Evolutionary conservation across 129 eudicot species (phyloP).

Genomic region (Glebionis coronaria): DNA sequence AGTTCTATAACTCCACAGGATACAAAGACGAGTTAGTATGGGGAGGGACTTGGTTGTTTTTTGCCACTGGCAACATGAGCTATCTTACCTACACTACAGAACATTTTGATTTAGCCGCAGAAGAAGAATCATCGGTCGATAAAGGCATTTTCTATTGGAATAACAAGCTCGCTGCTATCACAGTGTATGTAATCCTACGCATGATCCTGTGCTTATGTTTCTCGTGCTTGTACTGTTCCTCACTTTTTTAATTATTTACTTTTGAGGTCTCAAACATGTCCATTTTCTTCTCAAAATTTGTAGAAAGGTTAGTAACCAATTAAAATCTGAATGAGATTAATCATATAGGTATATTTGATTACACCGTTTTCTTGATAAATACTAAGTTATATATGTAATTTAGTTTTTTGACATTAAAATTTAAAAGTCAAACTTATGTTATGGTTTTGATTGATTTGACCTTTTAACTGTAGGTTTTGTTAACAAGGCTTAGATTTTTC

Average conservation of each 20-base stretch:
- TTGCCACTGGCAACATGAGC: conserved; percentile 54
- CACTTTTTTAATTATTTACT: too few species aligned
- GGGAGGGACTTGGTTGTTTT: conserved; percentile 67
- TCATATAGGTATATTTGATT: too few species aligned
- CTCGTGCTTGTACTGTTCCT: too few species aligned
- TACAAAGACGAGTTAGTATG: conserved; percentile 61
- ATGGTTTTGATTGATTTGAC: background rate
- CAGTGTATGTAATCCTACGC: conserved; percentile 30
- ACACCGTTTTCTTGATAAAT: too few species aligned
- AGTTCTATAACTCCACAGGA: conserved; percentile 58
- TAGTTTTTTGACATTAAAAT: too few species aligned
- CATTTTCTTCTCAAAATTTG: too few species aligned
- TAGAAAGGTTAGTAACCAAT: too few species aligned
- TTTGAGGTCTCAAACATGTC: too few species aligned
- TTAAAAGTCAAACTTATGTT: too few species aligned
- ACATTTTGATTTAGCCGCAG: conserved; percentile 37
- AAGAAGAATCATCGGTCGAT: conserved; percentile 43
- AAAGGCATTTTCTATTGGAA: conserved; percentile 58
- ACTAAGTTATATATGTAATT: too few species aligned
- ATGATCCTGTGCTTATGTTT: background rate
- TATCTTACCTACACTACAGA: conserved; percentile 48
- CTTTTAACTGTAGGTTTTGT: conserved; percentile 39
- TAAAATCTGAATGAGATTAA: too few species aligned
- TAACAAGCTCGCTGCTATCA: conserved; percentile 51
- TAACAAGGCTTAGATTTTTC: conserved; percentile 61